Evolutionary conservation across 1,284 basidiomycete species (phyloP).

Genomic region (Puccinia novopanici): DNA sequence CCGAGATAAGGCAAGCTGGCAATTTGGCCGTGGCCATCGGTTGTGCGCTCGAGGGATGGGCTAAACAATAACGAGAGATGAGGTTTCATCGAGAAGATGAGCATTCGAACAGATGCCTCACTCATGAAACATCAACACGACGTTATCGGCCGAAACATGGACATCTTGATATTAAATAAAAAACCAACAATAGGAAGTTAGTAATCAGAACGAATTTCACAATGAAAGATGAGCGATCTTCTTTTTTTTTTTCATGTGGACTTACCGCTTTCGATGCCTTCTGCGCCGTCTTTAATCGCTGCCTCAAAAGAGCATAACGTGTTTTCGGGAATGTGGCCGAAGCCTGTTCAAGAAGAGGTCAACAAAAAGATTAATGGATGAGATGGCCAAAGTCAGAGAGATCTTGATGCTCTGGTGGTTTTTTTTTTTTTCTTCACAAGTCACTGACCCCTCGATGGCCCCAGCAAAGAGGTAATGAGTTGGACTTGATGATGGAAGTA

Average conservation of each 20-base stretch:
- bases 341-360: constrained; percentile 64
- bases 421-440: neutral
- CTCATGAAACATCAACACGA: constrained; percentile 95
- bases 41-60: constrained; percentile 62
- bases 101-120: constrained; percentile 61
- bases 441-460: constrained; percentile 20
- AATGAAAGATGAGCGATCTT: too few species aligned
- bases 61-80: constrained; percentile 22
- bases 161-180: constrained; percentile 69
- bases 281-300: constrained; percentile 86
- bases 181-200: neutral
- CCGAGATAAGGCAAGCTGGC: constrained; percentile 9
- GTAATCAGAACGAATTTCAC: neutral
- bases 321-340: constrained; percentile 82
- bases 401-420: too few species aligned
- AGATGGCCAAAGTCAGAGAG: neutral
- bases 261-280: constrained; percentile 83
- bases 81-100: neutral
- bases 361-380: neutral
- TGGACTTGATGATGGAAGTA: neutral
- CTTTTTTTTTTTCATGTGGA: neutral
- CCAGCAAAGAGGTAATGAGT: neutral
- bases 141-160: constrained; percentile 84
- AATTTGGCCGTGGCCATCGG: constrained; percentile 63
- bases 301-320: constrained; percentile 87